Percentiles rank a stretch among this genome's conserved stretches.
Evolutionary conservation across 140 eudicot genomes (phyloP).

Genomic region (Ambrosia hybrid): DNA sequence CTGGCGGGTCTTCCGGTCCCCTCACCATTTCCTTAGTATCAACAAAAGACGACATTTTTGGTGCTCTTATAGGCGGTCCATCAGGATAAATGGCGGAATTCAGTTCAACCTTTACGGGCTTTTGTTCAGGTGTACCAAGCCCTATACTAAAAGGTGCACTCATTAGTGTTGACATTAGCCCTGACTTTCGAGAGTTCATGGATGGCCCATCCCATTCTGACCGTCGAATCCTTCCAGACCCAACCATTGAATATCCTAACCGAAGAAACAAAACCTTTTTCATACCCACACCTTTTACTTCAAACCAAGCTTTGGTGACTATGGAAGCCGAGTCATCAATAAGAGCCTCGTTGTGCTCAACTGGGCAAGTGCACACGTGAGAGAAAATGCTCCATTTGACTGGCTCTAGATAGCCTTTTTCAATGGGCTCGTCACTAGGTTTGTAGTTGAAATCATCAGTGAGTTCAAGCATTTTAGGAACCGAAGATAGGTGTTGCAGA

Average conservation of each 20-base stretch:
- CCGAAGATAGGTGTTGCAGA: conserved; percentile 82
- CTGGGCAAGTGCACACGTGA: conserved; percentile 88
- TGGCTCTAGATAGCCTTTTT: conserved; percentile 72
- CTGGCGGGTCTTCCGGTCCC: conserved; percentile 95
- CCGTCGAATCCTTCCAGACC: conserved; percentile 69
- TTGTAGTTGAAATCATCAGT: conserved; percentile 53
- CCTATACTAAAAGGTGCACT: conserved; percentile 73
- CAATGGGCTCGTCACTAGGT: conserved; percentile 52
- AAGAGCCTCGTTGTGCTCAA: conserved; percentile 58
- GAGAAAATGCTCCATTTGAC: conserved; percentile 96
- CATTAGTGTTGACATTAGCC: conserved; percentile 77
- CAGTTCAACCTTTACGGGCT: conserved; percentile 59
- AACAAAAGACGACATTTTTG: conserved; percentile 66
- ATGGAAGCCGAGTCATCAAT: conserved; percentile 81
- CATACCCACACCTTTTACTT: conserved; percentile 77
- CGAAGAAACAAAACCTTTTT: conserved; percentile 77
- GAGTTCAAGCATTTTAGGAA: conserved; percentile 67
- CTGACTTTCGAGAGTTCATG: conserved; percentile 62
- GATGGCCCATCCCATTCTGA: conserved; percentile 91
- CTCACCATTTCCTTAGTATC: conserved; percentile 87
- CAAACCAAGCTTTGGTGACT: conserved; percentile 93
- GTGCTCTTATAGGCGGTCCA: conserved; percentile 78
- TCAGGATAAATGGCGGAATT: conserved; percentile 84
- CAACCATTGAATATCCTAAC: conserved; percentile 79
- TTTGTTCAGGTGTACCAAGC: conserved; percentile 47